phyloP scores from a whole-genome alignment of 2,329 filamentous ascomycete species.

The Neonectria hederae region DNA sequence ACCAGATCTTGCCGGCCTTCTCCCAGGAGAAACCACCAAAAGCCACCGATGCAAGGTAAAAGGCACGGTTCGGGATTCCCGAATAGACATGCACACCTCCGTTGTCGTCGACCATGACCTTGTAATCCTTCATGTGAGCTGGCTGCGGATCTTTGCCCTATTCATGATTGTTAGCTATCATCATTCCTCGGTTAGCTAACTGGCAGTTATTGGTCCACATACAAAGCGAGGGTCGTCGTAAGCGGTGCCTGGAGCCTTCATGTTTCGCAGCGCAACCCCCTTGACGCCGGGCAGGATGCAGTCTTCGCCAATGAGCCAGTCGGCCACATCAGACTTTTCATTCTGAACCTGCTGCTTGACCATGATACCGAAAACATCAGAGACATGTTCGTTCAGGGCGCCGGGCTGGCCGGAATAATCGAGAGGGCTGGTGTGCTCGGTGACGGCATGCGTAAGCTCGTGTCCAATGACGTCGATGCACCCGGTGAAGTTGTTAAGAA shows the following conservation, averaged over 20 bases:
- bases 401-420: conserved; percentile 62
- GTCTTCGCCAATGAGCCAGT: conserved; percentile 65
- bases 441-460: conserved; percentile 66
- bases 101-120: conserved; percentile 54
- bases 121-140: conserved; percentile 56
- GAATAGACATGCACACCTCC: conserved; percentile 66
- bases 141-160: conserved; percentile 64
- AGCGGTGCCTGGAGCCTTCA: conserved; percentile 63
- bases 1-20: conserved; percentile 63
- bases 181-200: not conserved
- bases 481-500: conserved; percentile 61
- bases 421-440: conserved; percentile 59
- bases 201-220: conserved; percentile 34
- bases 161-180: not conserved
- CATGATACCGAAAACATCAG: conserved; percentile 67
- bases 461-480: conserved; percentile 66
- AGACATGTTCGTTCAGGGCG: conserved; percentile 65
- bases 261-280: conserved; percentile 61
- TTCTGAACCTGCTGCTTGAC: conserved; percentile 62
- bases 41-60: conserved; percentile 57
- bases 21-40: conserved; percentile 65
- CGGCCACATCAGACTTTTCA: conserved; percentile 55
- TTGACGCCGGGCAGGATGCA: conserved; percentile 61
- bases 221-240: conserved; percentile 62
- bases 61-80: conserved; percentile 67